Base-by-base conservation (phyloP, 352 stramenopile species). In the Phytopythium aichiense region DNA sequence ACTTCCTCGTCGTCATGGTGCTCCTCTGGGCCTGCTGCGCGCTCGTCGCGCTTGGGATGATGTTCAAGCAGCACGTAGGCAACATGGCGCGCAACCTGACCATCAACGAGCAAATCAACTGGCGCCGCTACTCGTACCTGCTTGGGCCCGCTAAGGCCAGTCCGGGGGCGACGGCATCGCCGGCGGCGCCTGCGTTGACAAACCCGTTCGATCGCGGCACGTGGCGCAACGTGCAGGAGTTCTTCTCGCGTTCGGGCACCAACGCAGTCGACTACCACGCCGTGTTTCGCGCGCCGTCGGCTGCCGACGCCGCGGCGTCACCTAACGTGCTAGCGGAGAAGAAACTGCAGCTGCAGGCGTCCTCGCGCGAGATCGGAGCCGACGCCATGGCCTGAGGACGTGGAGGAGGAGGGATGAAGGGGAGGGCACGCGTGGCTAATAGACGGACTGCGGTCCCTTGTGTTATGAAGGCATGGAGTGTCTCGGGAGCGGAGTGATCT, bases 31-130 rank as follows among this genome's bases (percentile, higher is more conserved):
- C 64, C 13, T 28, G 75, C 1, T 58, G 83, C 43, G 73, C 74
- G n/a, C 68, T 84, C 42, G 60, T 71, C 23, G 83, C 76, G 18
- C 65, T 92, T 9, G 61, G 58, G 8, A 77, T 86, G 60, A 88
- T 94, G 79, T 51, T 78, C n/a, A 67, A 74, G 38, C 77, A 91
- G 64, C 84, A 94, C 56, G 23, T 90, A 16, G 71, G 67, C 38
- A 88, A 89, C 61, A 75, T 92, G 9, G 61, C 67, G 22, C 73
- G 76, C 62, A 94, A 94, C 49, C 30, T 92, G 35, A 94, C 85
- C 4, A 77, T 94, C 48, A 94, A 94, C 59, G 85, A 94, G 67
- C 64, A 80, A 58, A 91, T 92, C 69, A 92, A 94, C 60, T 94
- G 85, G 85, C 73, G 76, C 55, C 74, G 85, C 25, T 92, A 92